These are phyloP conservation scores for Avena insularis DNA, from an alignment of 176 grass and related monocot species.

Conservation along the genomic window DNA sequence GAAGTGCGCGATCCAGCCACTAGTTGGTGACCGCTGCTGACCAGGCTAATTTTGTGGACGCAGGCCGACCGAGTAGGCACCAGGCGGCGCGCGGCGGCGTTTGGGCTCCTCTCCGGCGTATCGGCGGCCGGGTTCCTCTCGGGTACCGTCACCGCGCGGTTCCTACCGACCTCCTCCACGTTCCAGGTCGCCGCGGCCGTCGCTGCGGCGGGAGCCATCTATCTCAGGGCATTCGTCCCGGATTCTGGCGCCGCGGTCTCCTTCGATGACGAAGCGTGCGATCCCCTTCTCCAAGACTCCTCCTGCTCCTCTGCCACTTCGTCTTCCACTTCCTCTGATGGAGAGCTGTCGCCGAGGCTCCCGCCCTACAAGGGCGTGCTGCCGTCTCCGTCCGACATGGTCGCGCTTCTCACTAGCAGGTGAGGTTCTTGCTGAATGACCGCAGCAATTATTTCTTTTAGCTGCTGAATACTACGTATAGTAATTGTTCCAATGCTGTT, in stretches of 20 bases:
- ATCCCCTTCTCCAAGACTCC: constrained; percentile 50
- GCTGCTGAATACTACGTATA: not conserved
- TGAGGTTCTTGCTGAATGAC: constrained; percentile 8
- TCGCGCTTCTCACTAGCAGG: constrained; percentile 67
- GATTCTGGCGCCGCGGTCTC: constrained; percentile 49
- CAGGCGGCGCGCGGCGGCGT: constrained; percentile 57
- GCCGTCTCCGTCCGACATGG: constrained; percentile 73
- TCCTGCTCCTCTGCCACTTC: constrained; percentile 35
- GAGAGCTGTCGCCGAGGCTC: constrained; percentile 48
- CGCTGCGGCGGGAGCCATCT: constrained; percentile 51
- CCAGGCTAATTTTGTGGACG: not conserved
- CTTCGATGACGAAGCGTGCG: constrained; percentile 57
- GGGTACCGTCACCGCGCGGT: constrained; percentile 74
- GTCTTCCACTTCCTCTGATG: constrained; percentile 45
- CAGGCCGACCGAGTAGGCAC: constrained; percentile 81
- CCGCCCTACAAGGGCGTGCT: constrained; percentile 46
- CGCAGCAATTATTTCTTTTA: not conserved
- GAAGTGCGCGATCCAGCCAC: not conserved
- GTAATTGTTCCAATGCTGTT: not conserved
- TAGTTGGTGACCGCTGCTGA: constrained; percentile 8
- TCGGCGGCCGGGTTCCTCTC: constrained; percentile 79
- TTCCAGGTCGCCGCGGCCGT: constrained; percentile 79
- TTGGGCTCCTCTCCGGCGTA: constrained; percentile 76
- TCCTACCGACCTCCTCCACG: constrained; percentile 72
- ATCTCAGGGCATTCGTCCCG: constrained; percentile 68